Conservation (phyloP, 2,329 filamentous ascomycete species). For the Delphinella strobiligena region DNA sequence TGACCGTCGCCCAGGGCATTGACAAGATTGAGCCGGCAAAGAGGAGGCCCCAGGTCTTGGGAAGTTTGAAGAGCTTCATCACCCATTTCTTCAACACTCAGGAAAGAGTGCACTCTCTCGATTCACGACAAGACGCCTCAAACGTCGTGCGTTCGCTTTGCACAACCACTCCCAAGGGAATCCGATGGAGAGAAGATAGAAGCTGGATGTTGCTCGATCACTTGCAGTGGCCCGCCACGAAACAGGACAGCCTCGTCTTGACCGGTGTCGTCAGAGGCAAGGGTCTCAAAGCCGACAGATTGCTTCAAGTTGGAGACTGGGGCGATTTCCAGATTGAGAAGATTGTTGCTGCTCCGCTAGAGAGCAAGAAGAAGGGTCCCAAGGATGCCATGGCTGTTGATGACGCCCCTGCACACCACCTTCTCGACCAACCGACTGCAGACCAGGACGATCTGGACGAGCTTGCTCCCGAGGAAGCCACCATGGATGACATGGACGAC, state of each 20-base stretch:
- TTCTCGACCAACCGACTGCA: conserved; percentile 60
- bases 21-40: conserved; percentile 70
- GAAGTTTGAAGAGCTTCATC: conserved; percentile 83
- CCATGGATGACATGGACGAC: conserved; percentile 49
- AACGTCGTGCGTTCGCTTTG: conserved; percentile 87
- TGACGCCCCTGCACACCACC: conserved; percentile 40
- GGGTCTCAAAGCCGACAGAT: conserved; percentile 75
- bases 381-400: conserved; percentile 59
- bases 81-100: conserved; percentile 88
- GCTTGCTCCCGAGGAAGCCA: conserved; percentile 73
- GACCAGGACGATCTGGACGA: conserved; percentile 75
- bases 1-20: conserved; percentile 63
- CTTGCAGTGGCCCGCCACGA: conserved; percentile 54
- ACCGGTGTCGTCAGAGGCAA: conserved; percentile 80
- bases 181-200: conserved; percentile 89
- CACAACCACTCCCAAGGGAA: conserved; percentile 81
- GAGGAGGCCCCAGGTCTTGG: conserved; percentile 60
- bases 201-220: conserved; percentile 92
- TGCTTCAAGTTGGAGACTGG: conserved; percentile 88
- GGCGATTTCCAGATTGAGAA: conserved; percentile 87
- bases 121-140: conserved; percentile 78
- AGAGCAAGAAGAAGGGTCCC: conserved; percentile 38
- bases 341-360: conserved; percentile 64
- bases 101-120: conserved; percentile 81
- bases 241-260: conserved; percentile 32